These are phyloP conservation scores for Sugiyamaella valdiviana DNA, from an alignment of 805 yeast genomes.

Conservation along the genomic window DNA sequence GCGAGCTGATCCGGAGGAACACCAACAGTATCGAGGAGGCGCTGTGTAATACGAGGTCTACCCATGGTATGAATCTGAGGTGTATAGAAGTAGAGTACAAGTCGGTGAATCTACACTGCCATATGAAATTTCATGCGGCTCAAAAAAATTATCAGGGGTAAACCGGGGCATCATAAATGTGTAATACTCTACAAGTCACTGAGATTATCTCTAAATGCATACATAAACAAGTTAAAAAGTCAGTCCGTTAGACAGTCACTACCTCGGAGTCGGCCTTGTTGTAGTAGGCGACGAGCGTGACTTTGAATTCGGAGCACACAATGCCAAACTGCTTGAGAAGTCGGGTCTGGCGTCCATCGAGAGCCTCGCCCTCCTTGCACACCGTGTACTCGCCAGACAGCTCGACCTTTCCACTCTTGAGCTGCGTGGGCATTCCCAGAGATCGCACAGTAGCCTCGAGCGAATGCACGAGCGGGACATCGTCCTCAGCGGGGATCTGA, in stretches of 20 bases:
- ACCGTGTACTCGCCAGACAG: conserved; percentile 73
- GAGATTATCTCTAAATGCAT: not conserved
- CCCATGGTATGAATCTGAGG: not conserved
- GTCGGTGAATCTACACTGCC: not conserved
- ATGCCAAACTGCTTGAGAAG: conserved; percentile 92
- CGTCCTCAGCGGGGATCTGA: conserved; percentile 81
- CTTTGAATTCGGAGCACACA: conserved; percentile 87
- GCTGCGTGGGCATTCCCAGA: conserved; percentile 84
- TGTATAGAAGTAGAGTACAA: not conserved
- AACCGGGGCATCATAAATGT: not conserved
- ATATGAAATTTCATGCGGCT: not conserved
- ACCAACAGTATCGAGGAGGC: conserved; percentile 21
- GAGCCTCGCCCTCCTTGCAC: conserved; percentile 67
- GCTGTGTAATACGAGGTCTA: conserved; percentile 15
- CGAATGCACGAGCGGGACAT: conserved; percentile 94
- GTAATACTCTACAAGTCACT: not conserved
- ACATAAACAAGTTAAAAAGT: not conserved
- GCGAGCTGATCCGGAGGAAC: conserved; percentile 27
- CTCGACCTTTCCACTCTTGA: conserved; percentile 80
- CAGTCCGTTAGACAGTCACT: not conserved
- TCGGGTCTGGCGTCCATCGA: conserved; percentile 87
- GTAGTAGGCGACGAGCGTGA: conserved; percentile 70
- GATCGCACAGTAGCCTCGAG: conserved; percentile 89
- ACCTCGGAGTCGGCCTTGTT: conserved; percentile 38
- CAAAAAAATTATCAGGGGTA: not conserved